phyloP scores from a whole-genome alignment of 768 basidiomycete genomes.

The Tulasnella sp. region DNA sequence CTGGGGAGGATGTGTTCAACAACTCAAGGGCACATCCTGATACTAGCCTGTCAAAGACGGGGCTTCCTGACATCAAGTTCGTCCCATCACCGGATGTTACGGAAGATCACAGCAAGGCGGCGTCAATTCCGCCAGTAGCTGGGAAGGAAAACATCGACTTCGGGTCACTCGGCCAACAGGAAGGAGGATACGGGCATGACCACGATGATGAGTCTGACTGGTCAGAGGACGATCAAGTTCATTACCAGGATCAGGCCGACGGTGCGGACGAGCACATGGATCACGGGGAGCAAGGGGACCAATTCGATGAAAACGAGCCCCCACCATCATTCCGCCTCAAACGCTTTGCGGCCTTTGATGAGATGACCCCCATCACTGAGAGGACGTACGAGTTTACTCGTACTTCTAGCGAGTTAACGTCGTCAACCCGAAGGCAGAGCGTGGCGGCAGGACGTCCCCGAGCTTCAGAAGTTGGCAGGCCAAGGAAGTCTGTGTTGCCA shows the following conservation, averaged over 20 bases:
- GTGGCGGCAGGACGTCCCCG: constrained; percentile 22
- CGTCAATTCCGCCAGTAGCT: background rate
- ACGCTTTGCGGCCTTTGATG: constrained; percentile 72
- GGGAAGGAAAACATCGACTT: constrained; percentile 2
- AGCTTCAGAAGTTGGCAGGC: constrained; percentile 15
- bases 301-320: constrained; percentile 34
- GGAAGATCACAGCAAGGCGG: constrained; percentile 1
- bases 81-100: constrained; percentile 14
- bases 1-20: constrained; percentile 2
- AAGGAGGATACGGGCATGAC: background rate
- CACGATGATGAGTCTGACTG: background rate
- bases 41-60: background rate
- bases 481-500: constrained; percentile 6
- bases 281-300: constrained; percentile 24
- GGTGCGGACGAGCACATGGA: constrained; percentile 27
- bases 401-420: constrained; percentile 27
- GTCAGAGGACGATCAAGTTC: constrained; percentile 15
- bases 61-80: constrained; percentile 15
- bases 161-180: background rate
- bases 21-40: background rate
- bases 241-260: constrained; percentile 17
- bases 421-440: background rate
- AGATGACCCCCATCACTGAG: constrained; percentile 98
- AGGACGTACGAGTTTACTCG: constrained; percentile 79
- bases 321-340: constrained; percentile 42